Evolutionary conservation across 352 stramenopile genomes (phyloP), one percentile per base, ranked within the genome.

Genomic region (Aphanomyces stellatus): DNA sequence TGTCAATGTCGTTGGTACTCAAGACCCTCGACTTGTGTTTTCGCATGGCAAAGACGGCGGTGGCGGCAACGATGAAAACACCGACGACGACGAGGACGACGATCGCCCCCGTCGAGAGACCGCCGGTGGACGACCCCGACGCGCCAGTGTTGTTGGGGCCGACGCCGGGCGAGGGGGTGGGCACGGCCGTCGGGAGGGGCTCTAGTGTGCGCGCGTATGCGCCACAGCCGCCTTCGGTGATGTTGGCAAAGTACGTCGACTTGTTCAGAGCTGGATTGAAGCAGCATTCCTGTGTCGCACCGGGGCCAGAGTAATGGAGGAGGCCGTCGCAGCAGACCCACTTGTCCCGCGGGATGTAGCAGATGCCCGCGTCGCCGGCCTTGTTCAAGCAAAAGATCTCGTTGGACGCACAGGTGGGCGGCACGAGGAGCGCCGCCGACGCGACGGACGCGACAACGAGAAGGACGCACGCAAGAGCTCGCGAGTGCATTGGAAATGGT

Each of bases 321-420:
- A 57, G 27, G 25, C 49, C 49, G 49, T 57, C 30, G 49, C 49
- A 57, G 25, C 49, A 57, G 15, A 34, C 49, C 49, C 49, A 57
- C 30, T 24, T 15, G 27, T 57, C 49, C 30, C 28, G 49, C 13
- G 49, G 49, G 30, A 57, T 37, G 30, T 57, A 57, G n/a, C 49
- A 57, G 7, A 57, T 15, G 13, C 49, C 49, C 19, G 49, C 49
- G 5, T 15, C 33, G 25, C 49, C 49, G 6, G 49, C 49, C 5
- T 15, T 57, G 49, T 57, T 57, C 22, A 40, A 15, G 19, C 49
- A 57, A 1, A 40, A 34, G 19, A 57, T 4, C 19, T 57, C 49
- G 30, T 57, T 57, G 6, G 49, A 30, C 33, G 30, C 33, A n/a
- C 49, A 57, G 17, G 30, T 15, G 19, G 49, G 33, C 49, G 49